phyloP scores from a whole-genome alignment of 345 rosid genomes.

The Adansonia digitata region DNA sequence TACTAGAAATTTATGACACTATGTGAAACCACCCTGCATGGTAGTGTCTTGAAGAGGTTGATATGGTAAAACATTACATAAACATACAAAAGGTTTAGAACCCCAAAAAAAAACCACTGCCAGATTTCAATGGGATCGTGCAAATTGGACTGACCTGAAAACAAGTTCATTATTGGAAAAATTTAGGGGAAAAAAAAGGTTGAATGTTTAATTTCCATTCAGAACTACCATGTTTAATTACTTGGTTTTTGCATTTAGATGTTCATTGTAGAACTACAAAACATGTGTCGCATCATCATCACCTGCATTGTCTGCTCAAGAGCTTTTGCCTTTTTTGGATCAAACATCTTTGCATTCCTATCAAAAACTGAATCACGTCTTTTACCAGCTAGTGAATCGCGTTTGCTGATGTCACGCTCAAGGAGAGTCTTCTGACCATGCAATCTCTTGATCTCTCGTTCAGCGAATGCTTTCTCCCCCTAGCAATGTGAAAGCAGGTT shows the following conservation, averaged over 20 bases:
- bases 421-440: conserved; percentile 71
- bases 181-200: not conserved
- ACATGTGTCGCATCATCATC: not conserved
- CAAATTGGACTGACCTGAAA: not conserved
- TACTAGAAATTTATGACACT: not conserved
- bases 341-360: conserved; percentile 41
- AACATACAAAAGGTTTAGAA: not conserved
- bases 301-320: conserved; percentile 58
- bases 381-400: conserved; percentile 75
- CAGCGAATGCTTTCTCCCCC: conserved; percentile 88
- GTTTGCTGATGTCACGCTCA: conserved; percentile 78
- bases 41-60: not conserved
- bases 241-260: not conserved
- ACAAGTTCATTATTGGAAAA: not conserved
- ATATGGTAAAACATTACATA: not conserved
- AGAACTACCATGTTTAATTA: not conserved
- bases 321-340: conserved; percentile 36
- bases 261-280: not conserved
- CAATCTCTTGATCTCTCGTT: conserved; percentile 68
- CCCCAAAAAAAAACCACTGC: not conserved
- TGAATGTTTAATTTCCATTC: not conserved
- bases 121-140: not conserved
- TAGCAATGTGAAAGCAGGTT: conserved; percentile 20
- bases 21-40: not conserved
- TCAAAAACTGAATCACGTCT: conserved; percentile 63